These are phyloP conservation scores for Tolypocladium paradoxum DNA, from an alignment of 2,329 filamentous ascomycete species.

Conservation along the genomic window DNA sequence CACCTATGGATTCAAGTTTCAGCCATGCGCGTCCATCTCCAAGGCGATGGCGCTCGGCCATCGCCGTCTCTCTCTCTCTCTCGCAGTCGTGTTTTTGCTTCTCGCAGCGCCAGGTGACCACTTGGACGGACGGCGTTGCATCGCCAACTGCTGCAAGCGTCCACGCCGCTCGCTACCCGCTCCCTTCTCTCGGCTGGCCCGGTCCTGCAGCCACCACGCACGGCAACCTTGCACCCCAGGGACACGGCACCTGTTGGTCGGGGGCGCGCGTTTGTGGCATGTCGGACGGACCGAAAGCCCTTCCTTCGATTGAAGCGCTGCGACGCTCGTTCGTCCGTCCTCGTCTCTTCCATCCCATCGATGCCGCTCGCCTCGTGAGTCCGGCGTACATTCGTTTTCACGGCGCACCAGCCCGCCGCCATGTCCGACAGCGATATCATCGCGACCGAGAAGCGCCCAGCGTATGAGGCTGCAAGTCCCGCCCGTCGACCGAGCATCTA, in stretches of 20 bases:
- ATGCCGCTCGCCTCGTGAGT: neutral
- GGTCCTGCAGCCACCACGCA: neutral
- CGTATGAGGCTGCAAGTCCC: neutral
- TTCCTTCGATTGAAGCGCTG: neutral
- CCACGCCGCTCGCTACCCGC: neutral
- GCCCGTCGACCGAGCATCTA: constrained; percentile 1
- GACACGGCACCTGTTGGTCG: neutral
- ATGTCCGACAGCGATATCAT: constrained; percentile 1
- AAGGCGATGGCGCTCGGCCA: neutral
- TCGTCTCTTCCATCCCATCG: neutral
- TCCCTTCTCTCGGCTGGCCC: neutral
- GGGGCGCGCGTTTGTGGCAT: neutral
- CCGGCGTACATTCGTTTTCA: neutral
- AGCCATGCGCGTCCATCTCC: neutral
- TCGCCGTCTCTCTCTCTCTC: neutral
- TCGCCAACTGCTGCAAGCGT: neutral
- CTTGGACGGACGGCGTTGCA: neutral
- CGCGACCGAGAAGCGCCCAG: neutral
- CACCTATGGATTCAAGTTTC: too few species aligned
- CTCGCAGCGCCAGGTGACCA: neutral
- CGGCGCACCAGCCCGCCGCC: neutral
- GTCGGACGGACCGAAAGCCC: neutral
- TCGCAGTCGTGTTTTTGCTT: neutral
- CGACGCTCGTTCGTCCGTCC: neutral
- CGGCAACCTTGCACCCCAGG: neutral